These are phyloP conservation scores for Trichoderma brevicompactum DNA, from an alignment of 2,329 filamentous ascomycete species.

Conservation along the genomic window DNA sequence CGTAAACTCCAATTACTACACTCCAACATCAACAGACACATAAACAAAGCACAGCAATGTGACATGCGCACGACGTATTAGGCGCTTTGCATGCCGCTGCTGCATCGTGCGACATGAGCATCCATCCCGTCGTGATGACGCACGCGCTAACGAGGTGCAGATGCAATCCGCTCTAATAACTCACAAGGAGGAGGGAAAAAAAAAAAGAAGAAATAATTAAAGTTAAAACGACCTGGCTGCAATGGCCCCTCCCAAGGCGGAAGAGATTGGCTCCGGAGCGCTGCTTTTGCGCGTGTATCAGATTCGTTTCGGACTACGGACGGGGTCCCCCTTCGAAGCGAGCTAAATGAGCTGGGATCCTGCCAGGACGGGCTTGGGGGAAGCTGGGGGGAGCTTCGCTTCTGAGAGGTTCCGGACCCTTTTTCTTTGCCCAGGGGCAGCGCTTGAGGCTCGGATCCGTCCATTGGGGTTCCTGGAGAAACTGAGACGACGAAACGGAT, in stretches of 20 bases:
- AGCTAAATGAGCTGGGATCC: slow-evolving; percentile 18
- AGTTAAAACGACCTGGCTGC: slow-evolving; percentile 18
- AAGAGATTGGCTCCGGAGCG: slow-evolving; percentile 24
- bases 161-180: background rate
- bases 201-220: slow-evolving; percentile 21
- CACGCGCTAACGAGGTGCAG: slow-evolving; percentile 11
- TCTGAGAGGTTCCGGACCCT: slow-evolving; percentile 6
- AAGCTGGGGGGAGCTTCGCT: slow-evolving; percentile 7
- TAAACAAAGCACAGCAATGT: background rate
- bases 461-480: background rate
- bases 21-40: background rate
- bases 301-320: slow-evolving; percentile 30
- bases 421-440: background rate
- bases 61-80: background rate
- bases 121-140: slow-evolving; percentile 5
- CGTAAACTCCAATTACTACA: background rate
- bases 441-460: slow-evolving; percentile 21
- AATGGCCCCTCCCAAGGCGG: slow-evolving; percentile 14
- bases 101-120: slow-evolving; percentile 21
- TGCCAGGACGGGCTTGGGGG: slow-evolving; percentile 1
- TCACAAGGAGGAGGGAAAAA: background rate
- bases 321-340: slow-evolving; percentile 1
- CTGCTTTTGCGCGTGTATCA: slow-evolving; percentile 30
- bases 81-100: background rate
- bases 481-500: slow-evolving; percentile 25